Evolutionary conservation across 2,329 filamentous ascomycete species (phyloP), one percentile per base, ranked within the genome.

Genomic region (Arthroderma sp.): DNA sequence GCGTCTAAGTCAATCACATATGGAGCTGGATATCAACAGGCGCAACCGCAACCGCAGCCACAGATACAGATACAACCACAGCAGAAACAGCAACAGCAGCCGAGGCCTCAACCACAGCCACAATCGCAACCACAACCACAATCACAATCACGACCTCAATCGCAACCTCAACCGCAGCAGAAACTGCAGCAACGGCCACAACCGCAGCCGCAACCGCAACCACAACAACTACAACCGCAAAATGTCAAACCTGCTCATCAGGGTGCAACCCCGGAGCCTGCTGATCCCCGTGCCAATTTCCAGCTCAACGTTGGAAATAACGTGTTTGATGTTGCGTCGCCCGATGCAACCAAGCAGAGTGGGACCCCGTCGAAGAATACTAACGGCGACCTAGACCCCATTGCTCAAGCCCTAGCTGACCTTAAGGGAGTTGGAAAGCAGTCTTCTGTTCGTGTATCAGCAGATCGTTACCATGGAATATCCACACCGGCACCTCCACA

Each of bases 261-360:
- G n/a, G 55, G 57, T 37, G 70, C 69, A 43, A 93, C 86, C 55
- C 86, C 49, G 3, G 85, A 93, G 43, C 83, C 84, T 1, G 88
- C 91, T 33, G 91, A 95, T 58, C 88, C 89, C 45, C 81, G 91
- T 50, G 87, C 89, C 34, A 94, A 83, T 60, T 80, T 96, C 55
- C 89, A 94, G 49, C 73, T 98, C 29, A 95, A 95, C 56, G 78
- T 98, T 44, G 91, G 91, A 5, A 86, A 93, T 55, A 98, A 98
- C 55, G 86, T 98, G 7, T 94, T 98, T 56, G 81, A 94, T 46
- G 89, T 98, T 6, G 83, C 84, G 8, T 83, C 83, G 6, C 81
- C 85, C 0, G 84, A 89, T 48, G 57, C 50, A 38, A 71, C 63
- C 37, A 69, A 70, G 36, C 58, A 66, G 7, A 58, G 57, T 57